Evolutionary conservation across 116 monocot genomes (phyloP).

Genomic region (Cymodocea nodosa): DNA sequence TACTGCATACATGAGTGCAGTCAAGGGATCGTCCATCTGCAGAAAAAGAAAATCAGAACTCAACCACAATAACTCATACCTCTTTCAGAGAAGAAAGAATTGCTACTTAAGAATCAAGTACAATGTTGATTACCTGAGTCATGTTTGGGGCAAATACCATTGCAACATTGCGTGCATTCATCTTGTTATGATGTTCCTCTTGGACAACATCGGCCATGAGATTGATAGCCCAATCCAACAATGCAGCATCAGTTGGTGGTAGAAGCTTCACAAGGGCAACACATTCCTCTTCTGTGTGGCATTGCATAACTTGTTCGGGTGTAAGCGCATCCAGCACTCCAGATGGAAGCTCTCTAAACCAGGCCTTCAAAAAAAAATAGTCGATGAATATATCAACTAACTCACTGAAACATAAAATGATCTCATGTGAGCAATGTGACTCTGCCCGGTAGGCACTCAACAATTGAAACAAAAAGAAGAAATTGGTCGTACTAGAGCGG

Average conservation of each 20-base stretch:
- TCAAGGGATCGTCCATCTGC: constrained; percentile 85
- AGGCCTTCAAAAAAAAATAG: constrained; percentile 28
- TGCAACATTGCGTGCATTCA: constrained; percentile 73
- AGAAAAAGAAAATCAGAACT: not conserved
- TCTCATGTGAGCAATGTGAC: no score
- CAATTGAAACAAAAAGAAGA: no score
- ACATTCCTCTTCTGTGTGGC: constrained; percentile 58
- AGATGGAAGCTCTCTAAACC: constrained; percentile 78
- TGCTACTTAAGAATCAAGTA: not conserved
- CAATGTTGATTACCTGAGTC: constrained; percentile 43
- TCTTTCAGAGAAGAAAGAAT: not conserved
- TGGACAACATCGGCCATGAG: constrained; percentile 82
- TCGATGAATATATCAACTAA: no score
- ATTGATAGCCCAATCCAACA: constrained; percentile 76
- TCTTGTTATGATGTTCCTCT: constrained; percentile 61
- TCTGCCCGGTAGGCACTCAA: no score
- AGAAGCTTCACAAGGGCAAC: constrained; percentile 46
- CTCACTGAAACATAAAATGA: no score
- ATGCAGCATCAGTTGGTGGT: constrained; percentile 43
- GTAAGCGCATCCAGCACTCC: constrained; percentile 60
- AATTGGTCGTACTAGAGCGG: no score
- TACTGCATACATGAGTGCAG: constrained; percentile 73
- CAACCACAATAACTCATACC: not conserved
- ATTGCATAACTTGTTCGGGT: constrained; percentile 69
- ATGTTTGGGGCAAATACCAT: constrained; percentile 90